Conservation (phyloP, 805 yeast genomes). For the Wickerhamiella hasegawae region DNA sequence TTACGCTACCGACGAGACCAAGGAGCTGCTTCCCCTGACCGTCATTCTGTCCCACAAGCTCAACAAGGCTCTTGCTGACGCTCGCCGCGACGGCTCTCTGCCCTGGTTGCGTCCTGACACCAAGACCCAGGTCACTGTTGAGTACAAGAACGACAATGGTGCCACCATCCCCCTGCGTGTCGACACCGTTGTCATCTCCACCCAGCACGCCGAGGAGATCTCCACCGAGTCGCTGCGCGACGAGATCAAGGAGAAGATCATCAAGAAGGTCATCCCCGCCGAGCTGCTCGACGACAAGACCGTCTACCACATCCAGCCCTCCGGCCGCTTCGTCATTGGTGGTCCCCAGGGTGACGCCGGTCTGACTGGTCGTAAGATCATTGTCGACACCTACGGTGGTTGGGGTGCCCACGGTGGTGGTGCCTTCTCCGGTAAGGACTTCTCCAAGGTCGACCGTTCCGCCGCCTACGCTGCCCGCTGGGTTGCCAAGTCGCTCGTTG, state of each 20-base stretch:
- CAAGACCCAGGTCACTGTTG: constrained; percentile 98
- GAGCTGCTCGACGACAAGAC: constrained; percentile 87
- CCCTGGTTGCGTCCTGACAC: constrained; percentile 99
- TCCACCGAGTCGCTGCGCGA: constrained; percentile 81
- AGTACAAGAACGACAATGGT: constrained; percentile 86
- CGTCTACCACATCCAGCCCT: constrained; percentile 95
- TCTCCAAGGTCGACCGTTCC: constrained; percentile 98
- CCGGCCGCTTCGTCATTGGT: constrained; percentile 98
- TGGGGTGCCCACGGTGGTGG: constrained; percentile 99
- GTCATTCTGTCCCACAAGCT: constrained; percentile 87
- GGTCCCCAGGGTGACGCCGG: constrained; percentile 99
- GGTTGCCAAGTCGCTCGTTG: constrained; percentile 97
- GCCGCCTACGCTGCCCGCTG: constrained; percentile 99
- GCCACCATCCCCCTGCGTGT: constrained; percentile 93
- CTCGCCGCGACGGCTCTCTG: constrained; percentile 90
- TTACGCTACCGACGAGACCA: constrained; percentile 98
- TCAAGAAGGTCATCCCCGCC: constrained; percentile 86
- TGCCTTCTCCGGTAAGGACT: constrained; percentile 99
- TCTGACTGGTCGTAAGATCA: constrained; percentile 97
- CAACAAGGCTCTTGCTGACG: constrained; percentile 91
- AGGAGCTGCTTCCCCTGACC: constrained; percentile 92
- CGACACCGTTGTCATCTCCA: constrained; percentile 92
- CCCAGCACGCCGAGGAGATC: constrained; percentile 95
- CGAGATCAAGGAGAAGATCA: constrained; percentile 60
- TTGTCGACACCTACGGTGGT: constrained; percentile 99